Percentiles rank a stretch among this genome's conserved stretches.
phyloP scores from a whole-genome alignment of 106 monocot species.

The Chionographis japonica region DNA sequence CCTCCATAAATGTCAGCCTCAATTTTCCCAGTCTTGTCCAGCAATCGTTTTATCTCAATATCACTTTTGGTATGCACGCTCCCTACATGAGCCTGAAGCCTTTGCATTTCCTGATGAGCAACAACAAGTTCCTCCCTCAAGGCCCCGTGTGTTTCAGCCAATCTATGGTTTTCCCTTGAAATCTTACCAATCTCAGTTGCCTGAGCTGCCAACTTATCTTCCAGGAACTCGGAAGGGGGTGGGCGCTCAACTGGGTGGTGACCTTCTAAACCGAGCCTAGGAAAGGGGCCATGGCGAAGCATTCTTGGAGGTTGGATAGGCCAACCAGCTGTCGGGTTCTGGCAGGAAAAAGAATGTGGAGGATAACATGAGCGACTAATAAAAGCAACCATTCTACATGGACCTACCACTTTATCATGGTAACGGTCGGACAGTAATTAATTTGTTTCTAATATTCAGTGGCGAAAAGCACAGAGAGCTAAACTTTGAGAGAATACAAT shows the following conservation, averaged over 20 bases:
- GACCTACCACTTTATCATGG: too few species aligned
- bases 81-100: constrained; percentile 37
- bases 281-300: constrained; percentile 65
- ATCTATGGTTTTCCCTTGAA: constrained; percentile 52
- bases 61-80: constrained; percentile 48
- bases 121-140: constrained; percentile 58
- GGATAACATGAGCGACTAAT: too few species aligned
- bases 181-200: constrained; percentile 57
- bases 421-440: too few species aligned
- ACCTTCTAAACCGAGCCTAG: constrained; percentile 16
- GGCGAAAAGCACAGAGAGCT: too few species aligned
- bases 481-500: too few species aligned
- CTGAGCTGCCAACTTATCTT: constrained; percentile 58
- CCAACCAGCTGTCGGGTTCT: constrained; percentile 25
- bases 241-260: constrained; percentile 38
- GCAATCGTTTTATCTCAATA: constrained; percentile 45
- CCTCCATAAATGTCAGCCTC: constrained; percentile 56
- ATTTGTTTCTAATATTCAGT: too few species aligned
- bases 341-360: constrained; percentile 1
- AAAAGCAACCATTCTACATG: too few species aligned
- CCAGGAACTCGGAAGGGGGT: constrained; percentile 35
- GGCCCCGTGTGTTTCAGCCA: constrained; percentile 56
- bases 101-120: constrained; percentile 57
- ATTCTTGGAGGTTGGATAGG: constrained; percentile 52
- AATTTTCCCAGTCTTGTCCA: constrained; percentile 60